A percentile compares a stretch with the other conserved stretches of the same genome.
Evolutionary conservation across 305 asterid genomes (phyloP).

Genomic region (Fraxinus dipetala): DNA sequence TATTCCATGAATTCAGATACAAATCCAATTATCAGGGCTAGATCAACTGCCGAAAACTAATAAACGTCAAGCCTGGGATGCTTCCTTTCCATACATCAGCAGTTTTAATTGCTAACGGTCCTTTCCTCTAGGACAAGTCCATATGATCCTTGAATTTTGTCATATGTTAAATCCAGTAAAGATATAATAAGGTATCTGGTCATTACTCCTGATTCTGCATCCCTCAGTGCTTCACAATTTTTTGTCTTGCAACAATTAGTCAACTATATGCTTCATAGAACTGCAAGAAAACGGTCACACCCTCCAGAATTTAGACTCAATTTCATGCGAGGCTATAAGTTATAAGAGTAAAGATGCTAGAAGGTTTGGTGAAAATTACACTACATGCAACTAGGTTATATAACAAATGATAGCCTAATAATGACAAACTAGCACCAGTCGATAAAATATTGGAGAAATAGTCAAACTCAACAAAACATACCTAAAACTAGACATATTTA

Average conservation of each 20-base stretch:
- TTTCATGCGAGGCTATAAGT: constrained; percentile 18
- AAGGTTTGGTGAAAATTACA: neutral
- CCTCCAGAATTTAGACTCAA: constrained; percentile 2
- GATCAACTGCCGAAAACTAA: neutral
- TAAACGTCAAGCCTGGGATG: neutral
- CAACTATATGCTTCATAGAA: constrained; percentile 13
- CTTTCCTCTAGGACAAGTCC: constrained; percentile 5
- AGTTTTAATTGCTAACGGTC: neutral
- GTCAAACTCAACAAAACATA: neutral
- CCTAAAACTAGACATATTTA: neutral
- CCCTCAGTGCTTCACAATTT: neutral
- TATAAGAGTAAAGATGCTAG: constrained; percentile 5
- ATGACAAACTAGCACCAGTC: neutral
- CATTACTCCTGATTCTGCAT: neutral
- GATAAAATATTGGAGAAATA: neutral
- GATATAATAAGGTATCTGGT: neutral
- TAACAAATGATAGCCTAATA: constrained; percentile 21
- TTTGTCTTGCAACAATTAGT: constrained; percentile 8
- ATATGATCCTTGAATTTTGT: neutral
- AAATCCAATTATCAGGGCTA: neutral
- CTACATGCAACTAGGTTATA: neutral
- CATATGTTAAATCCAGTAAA: neutral
- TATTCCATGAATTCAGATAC: neutral
- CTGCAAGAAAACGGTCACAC: constrained; percentile 7
- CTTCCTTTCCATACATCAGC: neutral